A percentile compares a stretch with the other conserved stretches of the same genome.
Conservation (phyloP, 2,329 filamentous ascomycete genomes). For the Penicillium aurantiogriseum region DNA sequence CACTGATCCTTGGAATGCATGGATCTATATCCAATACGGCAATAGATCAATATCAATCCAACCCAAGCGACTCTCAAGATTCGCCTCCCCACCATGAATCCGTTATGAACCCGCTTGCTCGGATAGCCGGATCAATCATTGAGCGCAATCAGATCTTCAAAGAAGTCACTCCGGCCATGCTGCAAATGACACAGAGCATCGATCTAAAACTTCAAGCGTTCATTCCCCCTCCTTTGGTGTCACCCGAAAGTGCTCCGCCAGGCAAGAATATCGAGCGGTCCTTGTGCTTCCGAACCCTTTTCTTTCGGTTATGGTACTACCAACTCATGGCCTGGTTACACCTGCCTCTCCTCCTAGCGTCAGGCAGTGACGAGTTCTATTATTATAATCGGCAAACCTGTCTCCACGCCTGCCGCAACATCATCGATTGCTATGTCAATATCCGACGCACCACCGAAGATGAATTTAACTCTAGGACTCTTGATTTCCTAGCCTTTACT, state of each 20-base stretch:
- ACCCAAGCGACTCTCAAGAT: background rate
- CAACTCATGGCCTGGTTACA: constrained; percentile 12
- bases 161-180: constrained; percentile 8
- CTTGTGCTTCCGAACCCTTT: background rate
- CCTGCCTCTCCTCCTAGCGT: constrained; percentile 8
- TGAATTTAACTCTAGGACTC: constrained; percentile 8
- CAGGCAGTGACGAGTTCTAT: background rate
- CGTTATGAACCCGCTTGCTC: constrained; percentile 4
- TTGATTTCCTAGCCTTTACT: constrained; percentile 17
- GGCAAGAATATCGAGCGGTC: constrained; percentile 6
- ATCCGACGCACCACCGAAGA: constrained; percentile 3
- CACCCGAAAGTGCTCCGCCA: background rate
- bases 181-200: constrained; percentile 11
- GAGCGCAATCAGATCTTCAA: constrained; percentile 15
- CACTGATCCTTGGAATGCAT: constrained; percentile 12
- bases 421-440: constrained; percentile 9
- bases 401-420: constrained; percentile 8
- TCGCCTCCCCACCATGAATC: background rate
- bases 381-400: constrained; percentile 8
- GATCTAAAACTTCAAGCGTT: constrained; percentile 4
- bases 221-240: background rate
- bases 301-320: constrained; percentile 5
- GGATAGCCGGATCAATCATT: constrained; percentile 14
- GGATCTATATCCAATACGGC: constrained; percentile 10
- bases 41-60: constrained; percentile 2